phyloP scores from a whole-genome alignment of 2,329 filamentous ascomycete species.

The Talaromyces sp. region DNA sequence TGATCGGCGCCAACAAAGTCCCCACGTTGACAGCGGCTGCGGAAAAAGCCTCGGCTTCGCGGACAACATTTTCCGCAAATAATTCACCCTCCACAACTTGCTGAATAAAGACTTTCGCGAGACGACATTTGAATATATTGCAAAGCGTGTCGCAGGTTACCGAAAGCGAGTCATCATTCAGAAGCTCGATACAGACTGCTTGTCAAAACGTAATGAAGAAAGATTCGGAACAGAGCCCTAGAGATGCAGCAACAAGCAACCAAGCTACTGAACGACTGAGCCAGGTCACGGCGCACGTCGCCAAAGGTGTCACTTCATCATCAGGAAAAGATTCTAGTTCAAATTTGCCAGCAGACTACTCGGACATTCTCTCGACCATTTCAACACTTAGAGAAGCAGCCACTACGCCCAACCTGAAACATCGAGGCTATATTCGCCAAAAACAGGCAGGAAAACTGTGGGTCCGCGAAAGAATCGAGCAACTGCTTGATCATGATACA shows the following conservation, averaged over 20 bases:
- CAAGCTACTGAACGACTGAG: constrained; percentile 40
- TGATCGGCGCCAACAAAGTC: background rate
- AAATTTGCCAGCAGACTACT: constrained; percentile 54
- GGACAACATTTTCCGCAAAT: background rate
- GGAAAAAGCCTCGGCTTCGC: background rate
- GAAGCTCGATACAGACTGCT: background rate
- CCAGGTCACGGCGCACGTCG: constrained; percentile 44
- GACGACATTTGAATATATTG: background rate
- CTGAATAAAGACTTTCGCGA: background rate
- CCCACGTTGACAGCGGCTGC: background rate
- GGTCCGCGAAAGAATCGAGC: constrained; percentile 56
- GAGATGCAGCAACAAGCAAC: constrained; percentile 1
- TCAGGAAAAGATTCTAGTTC: constrained; percentile 11
- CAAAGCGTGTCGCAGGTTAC: background rate
- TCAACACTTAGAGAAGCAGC: constrained; percentile 47
- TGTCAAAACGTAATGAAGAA: background rate
- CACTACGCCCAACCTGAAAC: constrained; percentile 47
- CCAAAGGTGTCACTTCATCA: constrained; percentile 9
- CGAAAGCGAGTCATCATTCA: background rate
- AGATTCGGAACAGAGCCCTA: constrained; percentile 3
- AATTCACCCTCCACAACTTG: background rate
- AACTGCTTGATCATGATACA: constrained; percentile 50
- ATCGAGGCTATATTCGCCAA: constrained; percentile 56
- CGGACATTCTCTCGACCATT: constrained; percentile 56
- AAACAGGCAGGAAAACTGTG: constrained; percentile 60